Conservation (phyloP, 129 eudicot species). For the Smallanthus sonchifolius region DNA sequence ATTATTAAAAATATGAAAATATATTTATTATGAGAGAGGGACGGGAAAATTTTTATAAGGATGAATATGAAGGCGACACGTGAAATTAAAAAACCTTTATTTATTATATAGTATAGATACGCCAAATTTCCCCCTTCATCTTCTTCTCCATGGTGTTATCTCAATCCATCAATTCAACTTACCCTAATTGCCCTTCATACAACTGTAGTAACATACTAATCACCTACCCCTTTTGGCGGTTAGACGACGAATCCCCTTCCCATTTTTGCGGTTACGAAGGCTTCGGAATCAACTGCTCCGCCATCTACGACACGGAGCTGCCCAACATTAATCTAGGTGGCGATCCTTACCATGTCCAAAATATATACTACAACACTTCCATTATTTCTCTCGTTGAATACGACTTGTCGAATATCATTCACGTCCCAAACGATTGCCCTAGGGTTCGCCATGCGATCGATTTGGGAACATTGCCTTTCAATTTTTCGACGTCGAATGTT, state of each 20-base stretch:
- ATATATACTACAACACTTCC: background rate
- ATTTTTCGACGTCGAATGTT: background rate
- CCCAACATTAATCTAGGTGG: background rate
- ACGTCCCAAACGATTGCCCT: background rate
- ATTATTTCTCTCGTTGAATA: background rate
- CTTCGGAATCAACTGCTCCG: conserved; percentile 7
- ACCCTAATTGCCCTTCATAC: background rate
- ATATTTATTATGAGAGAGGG: too few relatives aligned
- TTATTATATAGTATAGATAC: too few relatives aligned
- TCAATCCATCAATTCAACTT: background rate
- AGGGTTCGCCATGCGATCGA: background rate
- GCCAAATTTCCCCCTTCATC: background rate
- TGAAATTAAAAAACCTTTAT: too few relatives aligned
- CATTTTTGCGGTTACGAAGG: conserved; percentile 2
- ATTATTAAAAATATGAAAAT: too few relatives aligned
- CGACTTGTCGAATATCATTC: background rate
- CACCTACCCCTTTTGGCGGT: background rate
- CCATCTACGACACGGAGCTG: background rate
- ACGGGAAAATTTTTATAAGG: too few relatives aligned
- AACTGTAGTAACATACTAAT: background rate
- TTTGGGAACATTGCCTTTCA: background rate
- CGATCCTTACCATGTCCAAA: background rate
- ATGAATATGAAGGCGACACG: too few relatives aligned
- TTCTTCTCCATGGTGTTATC: background rate
- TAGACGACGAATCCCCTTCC: background rate